Percentiles rank a stretch among this genome's conserved stretches.
Conservation (phyloP, 345 rosid genomes). For the Pistacia vera region DNA sequence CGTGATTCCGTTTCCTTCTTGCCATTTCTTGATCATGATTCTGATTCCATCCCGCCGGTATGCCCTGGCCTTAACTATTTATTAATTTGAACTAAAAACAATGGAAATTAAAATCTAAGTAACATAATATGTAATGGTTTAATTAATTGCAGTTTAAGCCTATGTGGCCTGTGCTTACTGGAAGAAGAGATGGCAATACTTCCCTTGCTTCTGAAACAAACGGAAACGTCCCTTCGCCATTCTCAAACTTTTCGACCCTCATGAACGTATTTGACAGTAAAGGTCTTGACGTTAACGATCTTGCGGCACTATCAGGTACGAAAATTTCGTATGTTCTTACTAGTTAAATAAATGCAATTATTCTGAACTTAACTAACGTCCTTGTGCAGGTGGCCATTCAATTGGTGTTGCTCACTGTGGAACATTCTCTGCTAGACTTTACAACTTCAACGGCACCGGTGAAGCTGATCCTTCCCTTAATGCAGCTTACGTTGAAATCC, state of each 20-base stretch:
- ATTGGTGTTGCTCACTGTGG: conserved; percentile 56
- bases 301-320: conserved; percentile 61
- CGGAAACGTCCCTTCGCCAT: conserved; percentile 52
- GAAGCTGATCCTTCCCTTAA: conserved; percentile 57
- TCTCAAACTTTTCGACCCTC: conserved; percentile 43
- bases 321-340: no score
- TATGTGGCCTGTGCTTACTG: conserved; percentile 55
- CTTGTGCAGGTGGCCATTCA: conserved; percentile 60
- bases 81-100: no score
- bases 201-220: conserved; percentile 45
- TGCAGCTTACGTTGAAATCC: conserved; percentile 33
- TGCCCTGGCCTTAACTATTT: no score
- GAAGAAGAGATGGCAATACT: conserved; percentile 62
- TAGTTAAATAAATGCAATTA: no score
- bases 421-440: conserved; percentile 46
- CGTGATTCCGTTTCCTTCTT: conserved; percentile 57
- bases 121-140: background rate
- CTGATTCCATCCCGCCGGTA: no score
- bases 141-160: conserved; percentile 38
- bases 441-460: conserved; percentile 62
- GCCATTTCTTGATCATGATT: no score
- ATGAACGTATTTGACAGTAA: conserved; percentile 30
- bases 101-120: no score
- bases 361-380: no score
- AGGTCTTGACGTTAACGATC: conserved; percentile 45